These are phyloP conservation scores for Candida sakaeoensis DNA, from an alignment of 805 yeast species.

Conservation along the genomic window DNA sequence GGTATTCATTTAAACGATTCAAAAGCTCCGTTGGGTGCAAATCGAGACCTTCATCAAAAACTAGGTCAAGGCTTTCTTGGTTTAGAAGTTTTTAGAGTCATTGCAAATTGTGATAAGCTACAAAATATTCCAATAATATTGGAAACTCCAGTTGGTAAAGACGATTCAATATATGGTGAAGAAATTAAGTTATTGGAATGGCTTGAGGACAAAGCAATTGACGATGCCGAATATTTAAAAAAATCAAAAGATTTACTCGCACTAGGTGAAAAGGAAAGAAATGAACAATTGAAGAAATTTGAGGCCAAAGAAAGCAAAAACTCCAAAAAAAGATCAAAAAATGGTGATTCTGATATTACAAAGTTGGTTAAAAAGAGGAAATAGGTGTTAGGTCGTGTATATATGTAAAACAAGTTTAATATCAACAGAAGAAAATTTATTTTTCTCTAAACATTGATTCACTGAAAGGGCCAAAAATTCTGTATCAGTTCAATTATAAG, in stretches of 20 bases:
- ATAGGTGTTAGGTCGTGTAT: slow-evolving; percentile 10
- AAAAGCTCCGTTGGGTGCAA: slow-evolving; percentile 87
- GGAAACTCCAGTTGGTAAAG: slow-evolving; percentile 79
- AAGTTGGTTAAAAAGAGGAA: slow-evolving; percentile 17
- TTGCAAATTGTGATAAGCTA: slow-evolving; percentile 67
- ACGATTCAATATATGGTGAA: slow-evolving; percentile 66
- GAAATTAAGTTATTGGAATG: slow-evolving; percentile 83
- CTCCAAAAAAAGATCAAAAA: slow-evolving; percentile 12
- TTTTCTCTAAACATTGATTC: no score
- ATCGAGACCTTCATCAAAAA: slow-evolving; percentile 86
- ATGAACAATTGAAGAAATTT: slow-evolving; percentile 61
- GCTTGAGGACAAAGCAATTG: slow-evolving; percentile 55
- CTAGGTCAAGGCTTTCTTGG: slow-evolving; percentile 89
- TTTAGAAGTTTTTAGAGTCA: slow-evolving; percentile 71
- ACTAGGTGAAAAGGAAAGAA: slow-evolving; percentile 66
- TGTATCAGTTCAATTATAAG: background rate
- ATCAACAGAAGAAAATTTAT: slow-evolving; percentile 3
- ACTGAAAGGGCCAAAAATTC: no score
- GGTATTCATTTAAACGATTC: slow-evolving; percentile 93
- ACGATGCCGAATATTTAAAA: slow-evolving; percentile 52
- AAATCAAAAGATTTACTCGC: slow-evolving; percentile 49
- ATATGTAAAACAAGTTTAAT: background rate
- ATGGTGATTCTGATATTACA: slow-evolving; percentile 12
- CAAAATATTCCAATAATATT: slow-evolving; percentile 71
- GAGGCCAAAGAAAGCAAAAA: slow-evolving; percentile 44